Conservation (phyloP, 2,329 filamentous ascomycete genomes). For the Ustulina deusta region DNA sequence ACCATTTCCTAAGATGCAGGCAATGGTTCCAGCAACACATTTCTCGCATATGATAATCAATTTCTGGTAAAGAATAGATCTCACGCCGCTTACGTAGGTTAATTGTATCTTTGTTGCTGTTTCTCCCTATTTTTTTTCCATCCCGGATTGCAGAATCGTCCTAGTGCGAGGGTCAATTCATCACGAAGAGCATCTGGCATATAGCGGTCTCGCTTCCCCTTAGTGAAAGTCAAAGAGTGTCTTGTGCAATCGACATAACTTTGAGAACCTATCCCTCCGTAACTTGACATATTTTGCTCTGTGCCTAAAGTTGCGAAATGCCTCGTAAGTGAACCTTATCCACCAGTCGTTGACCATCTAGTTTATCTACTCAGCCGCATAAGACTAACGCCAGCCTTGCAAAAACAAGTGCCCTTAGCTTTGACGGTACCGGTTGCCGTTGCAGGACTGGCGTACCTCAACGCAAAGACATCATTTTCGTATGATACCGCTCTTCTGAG, state of each 20-base stretch:
- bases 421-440: constrained; percentile 71
- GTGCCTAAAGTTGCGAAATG: constrained; percentile 29
- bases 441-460: constrained; percentile 80
- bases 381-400: constrained; percentile 8
- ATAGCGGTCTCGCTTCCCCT: neutral
- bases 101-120: neutral
- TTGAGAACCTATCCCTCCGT: neutral
- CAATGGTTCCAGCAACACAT: neutral
- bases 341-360: neutral
- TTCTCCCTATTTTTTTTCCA: neutral
- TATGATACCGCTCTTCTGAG: constrained; percentile 74
- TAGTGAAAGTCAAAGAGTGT: neutral
- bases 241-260: neutral
- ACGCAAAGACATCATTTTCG: constrained; percentile 75
- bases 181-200: neutral
- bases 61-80: neutral
- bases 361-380: neutral
- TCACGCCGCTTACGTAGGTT: neutral
- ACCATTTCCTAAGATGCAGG: neutral
- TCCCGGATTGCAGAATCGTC: neutral
- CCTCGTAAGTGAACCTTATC: constrained; percentile 35
- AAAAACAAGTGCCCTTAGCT: constrained; percentile 62
- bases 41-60: neutral
- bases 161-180: neutral
- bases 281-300: neutral